Percentiles rank a stretch among this genome's conserved stretches.
These are phyloP conservation scores for Colletotrichum sp. DNA, from an alignment of 2,329 filamentous ascomycete genomes.

Conservation along the genomic window DNA sequence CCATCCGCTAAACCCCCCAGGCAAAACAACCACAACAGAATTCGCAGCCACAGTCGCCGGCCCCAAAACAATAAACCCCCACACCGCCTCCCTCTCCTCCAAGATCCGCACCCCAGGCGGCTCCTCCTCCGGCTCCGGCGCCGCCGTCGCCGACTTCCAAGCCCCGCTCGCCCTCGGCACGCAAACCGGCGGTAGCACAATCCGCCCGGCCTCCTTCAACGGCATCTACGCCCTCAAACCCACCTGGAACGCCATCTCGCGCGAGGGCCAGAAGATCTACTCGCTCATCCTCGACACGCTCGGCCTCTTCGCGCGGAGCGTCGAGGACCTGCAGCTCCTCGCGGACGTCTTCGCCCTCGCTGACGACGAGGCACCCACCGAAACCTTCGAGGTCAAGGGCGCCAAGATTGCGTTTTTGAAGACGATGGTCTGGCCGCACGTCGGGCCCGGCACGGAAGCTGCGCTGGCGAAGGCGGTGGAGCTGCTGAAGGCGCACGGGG, in stretches of 20 bases:
- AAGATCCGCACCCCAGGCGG: conserved; percentile 67
- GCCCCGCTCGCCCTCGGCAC: conserved; percentile 66
- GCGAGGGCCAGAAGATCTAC: conserved; percentile 66
- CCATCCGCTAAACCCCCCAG: not conserved
- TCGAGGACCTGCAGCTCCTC: conserved; percentile 63
- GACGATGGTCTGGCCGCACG: conserved; percentile 56
- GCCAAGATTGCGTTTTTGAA: conserved; percentile 60
- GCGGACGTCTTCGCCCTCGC: conserved; percentile 57
- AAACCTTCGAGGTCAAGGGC: conserved; percentile 42
- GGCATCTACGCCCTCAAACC: conserved; percentile 71
- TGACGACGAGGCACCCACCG: conserved; percentile 48
- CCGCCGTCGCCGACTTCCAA: conserved; percentile 70
- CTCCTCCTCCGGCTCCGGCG: conserved; percentile 70
- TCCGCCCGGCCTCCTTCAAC: conserved; percentile 69
- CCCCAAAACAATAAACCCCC: conserved; percentile 64
- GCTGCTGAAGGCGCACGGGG: conserved; percentile 52
- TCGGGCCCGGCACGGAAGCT: conserved; percentile 45
- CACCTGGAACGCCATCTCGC: conserved; percentile 67
- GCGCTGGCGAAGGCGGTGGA: conserved; percentile 46
- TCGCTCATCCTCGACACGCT: conserved; percentile 66
- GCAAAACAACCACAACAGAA: conserved; percentile 62
- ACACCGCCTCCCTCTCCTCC: conserved; percentile 49
- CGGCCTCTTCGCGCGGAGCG: conserved; percentile 62
- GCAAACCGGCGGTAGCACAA: conserved; percentile 69
- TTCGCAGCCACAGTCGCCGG: conserved; percentile 64